Percentiles rank a stretch among this genome's conserved stretches.
phyloP scores from a whole-genome alignment of 2,329 filamentous ascomycete species.

The Coniochaeta sp. region DNA sequence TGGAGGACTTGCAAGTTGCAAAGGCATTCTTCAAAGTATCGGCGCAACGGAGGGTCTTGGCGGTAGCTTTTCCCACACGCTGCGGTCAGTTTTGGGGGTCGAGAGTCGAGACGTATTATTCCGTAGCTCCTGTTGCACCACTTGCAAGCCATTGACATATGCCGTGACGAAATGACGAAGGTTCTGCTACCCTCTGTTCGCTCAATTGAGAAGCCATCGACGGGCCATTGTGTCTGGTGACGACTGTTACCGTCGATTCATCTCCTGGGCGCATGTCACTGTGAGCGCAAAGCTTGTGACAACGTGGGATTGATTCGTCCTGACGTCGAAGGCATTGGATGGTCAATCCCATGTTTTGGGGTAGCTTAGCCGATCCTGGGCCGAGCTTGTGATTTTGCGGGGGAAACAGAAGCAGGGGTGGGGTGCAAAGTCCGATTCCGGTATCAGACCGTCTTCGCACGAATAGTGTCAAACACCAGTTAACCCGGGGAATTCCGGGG shows the following conservation, averaged over 20 bases:
- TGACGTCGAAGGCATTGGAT: constrained; percentile 25
- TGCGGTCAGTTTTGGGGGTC: neutral
- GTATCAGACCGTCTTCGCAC: no score
- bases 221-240: neutral
- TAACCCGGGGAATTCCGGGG: neutral
- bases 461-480: no score
- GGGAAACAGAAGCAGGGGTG: no score
- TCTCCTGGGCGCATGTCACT: constrained; percentile 1
- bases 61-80: neutral
- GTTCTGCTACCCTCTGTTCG: neutral
- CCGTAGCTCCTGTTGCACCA: neutral
- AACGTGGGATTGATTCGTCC: constrained; percentile 21
- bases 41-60: neutral
- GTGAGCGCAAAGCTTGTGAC: neutral
- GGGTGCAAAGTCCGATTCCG: neutral
- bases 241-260: neutral
- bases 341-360: no score
- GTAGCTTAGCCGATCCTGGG: constrained; percentile 43
- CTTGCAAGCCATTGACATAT: neutral
- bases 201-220: neutral
- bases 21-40: neutral
- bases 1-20: neutral
- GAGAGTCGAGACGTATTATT: neutral
- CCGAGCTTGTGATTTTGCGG: constrained; percentile 55
- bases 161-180: no score